These are phyloP conservation scores for Botrytis sinoallii DNA, from an alignment of 2,329 filamentous ascomycete genomes.

Conservation along the genomic window DNA sequence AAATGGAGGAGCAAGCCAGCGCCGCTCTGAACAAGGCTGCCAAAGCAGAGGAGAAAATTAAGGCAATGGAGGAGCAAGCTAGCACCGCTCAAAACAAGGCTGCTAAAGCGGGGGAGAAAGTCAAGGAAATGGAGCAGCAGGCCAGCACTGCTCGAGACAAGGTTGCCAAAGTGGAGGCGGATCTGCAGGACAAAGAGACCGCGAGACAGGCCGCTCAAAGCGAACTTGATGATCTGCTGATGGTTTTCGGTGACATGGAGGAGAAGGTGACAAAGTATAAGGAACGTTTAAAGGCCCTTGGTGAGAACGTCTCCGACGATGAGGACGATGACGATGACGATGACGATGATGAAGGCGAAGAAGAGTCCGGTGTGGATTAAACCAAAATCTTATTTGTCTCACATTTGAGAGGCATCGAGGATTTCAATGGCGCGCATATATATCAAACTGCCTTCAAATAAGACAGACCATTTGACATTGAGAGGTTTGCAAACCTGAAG, in stretches of 20 bases:
- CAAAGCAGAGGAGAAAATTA: slow-evolving; percentile 45
- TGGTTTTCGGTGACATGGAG: slow-evolving; percentile 78
- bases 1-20: slow-evolving; percentile 30
- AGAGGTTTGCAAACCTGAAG: not conserved
- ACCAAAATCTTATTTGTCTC: not conserved
- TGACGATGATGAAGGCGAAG: slow-evolving; percentile 46
- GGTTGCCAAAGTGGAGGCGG: slow-evolving; percentile 30
- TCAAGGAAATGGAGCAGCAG: slow-evolving; percentile 40
- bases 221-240: slow-evolving; percentile 76
- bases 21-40: slow-evolving; percentile 39
- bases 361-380: slow-evolving; percentile 20
- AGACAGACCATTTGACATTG: not conserved
- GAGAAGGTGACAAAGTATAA: slow-evolving; percentile 75
- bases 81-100: slow-evolving; percentile 40
- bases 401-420: not conserved
- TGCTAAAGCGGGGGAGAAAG: slow-evolving; percentile 42
- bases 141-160: slow-evolving; percentile 39
- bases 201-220: slow-evolving; percentile 63
- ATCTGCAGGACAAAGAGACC: slow-evolving; percentile 51
- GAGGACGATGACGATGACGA: slow-evolving; percentile 56
- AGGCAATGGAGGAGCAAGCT: slow-evolving; percentile 35
- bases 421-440: slow-evolving; percentile 1
- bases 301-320: slow-evolving; percentile 71
- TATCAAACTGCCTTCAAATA: not conserved
- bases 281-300: slow-evolving; percentile 52